Evolutionary conservation across 176 grass and related monocot species (phyloP), one percentile per base, ranked within the genome.

Genomic region (sorghum (Sorghum bicolor)): DNA sequence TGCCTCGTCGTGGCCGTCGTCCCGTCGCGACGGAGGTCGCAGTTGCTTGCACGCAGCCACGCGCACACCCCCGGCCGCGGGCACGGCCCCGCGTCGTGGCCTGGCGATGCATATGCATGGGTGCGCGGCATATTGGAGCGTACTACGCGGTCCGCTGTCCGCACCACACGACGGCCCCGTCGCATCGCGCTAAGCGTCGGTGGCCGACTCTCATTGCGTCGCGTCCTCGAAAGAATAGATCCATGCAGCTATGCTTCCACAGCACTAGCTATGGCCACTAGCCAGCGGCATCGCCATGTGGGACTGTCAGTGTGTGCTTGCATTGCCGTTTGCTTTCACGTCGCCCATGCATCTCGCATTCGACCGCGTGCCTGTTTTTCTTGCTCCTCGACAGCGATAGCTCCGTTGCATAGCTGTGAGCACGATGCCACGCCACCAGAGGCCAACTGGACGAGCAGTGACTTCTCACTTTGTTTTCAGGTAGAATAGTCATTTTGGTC

Each of bases 271-370:
- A 30, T 34, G 20, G 31, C 64, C 30, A n/a, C 10, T 25, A 32
- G 44, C 22, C 65, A n/a, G 29, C 41, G 30, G 78, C 78, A 53
- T 2, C 29, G 19, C 12, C 79, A 81, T 37, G 79, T 81, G 79
- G 33, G 65, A 4, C 45, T 81, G 45, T 19, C 64, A 17, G 64
- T 19, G 64, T 19, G 64, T 16, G 30, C 31, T 36, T 10, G 53
- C 37, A 10, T n/a, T 15, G 57, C 70, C 39, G 25, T 29, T 2
- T 6, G 60, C 55, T 71, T 30, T 5, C 25, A 29, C 38, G 28
- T 24, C 26, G 37, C 20, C 50, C 24, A n/a, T n/a, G n/a, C n/a
- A 22, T 6, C 69, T 16, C 20, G 69, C 37, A 39, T 60, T 57
- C 64, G 2, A 24, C 4, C 65, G 32, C 48, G 66, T 20, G 79